Base-by-base conservation (phyloP, 2,329 filamentous ascomycete genomes). In the Pestalotiopsis sp. region DNA sequence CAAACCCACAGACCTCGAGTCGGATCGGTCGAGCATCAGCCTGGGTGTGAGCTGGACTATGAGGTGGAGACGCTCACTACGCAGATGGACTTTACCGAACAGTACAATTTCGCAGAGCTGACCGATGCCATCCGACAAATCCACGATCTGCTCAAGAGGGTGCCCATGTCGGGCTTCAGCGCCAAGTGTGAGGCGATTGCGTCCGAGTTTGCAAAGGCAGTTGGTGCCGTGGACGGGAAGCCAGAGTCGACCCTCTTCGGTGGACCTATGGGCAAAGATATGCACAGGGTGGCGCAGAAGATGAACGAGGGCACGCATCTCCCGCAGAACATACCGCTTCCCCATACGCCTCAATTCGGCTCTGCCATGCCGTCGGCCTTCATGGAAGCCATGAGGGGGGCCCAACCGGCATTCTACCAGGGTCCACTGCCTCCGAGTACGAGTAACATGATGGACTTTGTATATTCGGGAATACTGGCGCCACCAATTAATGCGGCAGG, bases 81-180 rank as follows among this genome's bases (percentile, higher is more conserved):
- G 2, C 49, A 59, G 25, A 31, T 27, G 59, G n/a, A 63, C 7
- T 67, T 75, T 12, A 67, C 73, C 25, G 66, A 72, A 27, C 39
- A 63, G 3, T 62, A 73, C 38, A 72, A 68, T 20, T 14, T 64
- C 5, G 71, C 70, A 2, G 67, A 75, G 62, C 71, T 75, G 65
- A 70, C 52, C 25, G 67, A 69, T 4, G 57, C 49, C 7, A 72
- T 75, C 7, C 63, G 67, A 14, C 68, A 71, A 25, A 66, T 75
- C 11, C 72, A 71, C 62, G 66, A 72, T 11, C 67, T 74, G 38
- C 72, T 75, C 67, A 68, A 72, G 36, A 72, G 66, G 6, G 71
- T 74, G 12, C 72, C 74, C 25, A 70, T 75, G 27, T 75, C 72
- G 55, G 74, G 74, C 7, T 74, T 73, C 52, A 74, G 72, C 49